Evolutionary conservation across 805 yeast genomes (phyloP).

Genomic region (Yarrowia divulgata): DNA sequence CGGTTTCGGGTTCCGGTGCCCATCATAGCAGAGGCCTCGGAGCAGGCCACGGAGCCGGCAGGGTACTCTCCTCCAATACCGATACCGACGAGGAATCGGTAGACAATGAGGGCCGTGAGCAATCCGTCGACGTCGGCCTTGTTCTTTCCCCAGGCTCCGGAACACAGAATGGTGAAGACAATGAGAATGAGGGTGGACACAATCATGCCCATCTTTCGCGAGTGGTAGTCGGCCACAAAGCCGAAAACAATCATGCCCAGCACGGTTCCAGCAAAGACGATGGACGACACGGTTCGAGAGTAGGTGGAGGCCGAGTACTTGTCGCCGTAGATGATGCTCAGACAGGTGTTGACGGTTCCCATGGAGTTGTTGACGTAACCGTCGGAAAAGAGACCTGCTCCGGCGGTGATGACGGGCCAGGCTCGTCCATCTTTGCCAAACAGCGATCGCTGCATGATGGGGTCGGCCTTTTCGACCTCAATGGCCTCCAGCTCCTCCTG

Average conservation of each 20-base stretch:
- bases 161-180: constrained; percentile 75
- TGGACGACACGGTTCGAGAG: constrained; percentile 78
- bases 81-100: constrained; percentile 86
- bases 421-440: constrained; percentile 42
- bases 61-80: constrained; percentile 97
- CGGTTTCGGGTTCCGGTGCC: constrained; percentile 87
- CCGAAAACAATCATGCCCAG: constrained; percentile 87
- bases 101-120: constrained; percentile 81
- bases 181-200: constrained; percentile 77
- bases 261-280: constrained; percentile 92
- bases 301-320: constrained; percentile 71
- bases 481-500: background rate
- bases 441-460: constrained; percentile 15
- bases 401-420: constrained; percentile 81
- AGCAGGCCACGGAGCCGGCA: constrained; percentile 90
- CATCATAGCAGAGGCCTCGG: constrained; percentile 82
- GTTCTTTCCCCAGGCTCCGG: constrained; percentile 87
- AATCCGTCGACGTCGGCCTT: constrained; percentile 66
- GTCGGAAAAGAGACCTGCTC: constrained; percentile 93
- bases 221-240: constrained; percentile 75
- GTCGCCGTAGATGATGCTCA: constrained; percentile 68
- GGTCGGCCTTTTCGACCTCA: constrained; percentile 8
- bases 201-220: constrained; percentile 85
- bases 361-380: constrained; percentile 90
- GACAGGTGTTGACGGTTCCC: constrained; percentile 75